Conservation (phyloP, 2,329 filamentous ascomycete genomes). For the Colletotrichum karsti region DNA sequence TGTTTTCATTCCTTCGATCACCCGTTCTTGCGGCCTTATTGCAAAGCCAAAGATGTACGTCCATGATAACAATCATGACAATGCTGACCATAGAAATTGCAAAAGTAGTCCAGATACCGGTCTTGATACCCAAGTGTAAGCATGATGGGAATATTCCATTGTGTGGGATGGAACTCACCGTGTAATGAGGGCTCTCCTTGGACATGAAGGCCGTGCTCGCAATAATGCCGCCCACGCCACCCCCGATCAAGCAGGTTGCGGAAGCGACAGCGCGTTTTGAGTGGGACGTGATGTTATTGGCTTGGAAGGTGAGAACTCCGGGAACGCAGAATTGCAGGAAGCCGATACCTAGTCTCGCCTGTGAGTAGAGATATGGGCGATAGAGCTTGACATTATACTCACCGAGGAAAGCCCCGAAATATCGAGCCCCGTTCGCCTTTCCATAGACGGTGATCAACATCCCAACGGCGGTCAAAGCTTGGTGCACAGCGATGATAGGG, state of each 20-base stretch:
- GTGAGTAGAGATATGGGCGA: no score
- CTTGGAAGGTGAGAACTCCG: constrained; percentile 38
- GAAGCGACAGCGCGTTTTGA: constrained; percentile 39
- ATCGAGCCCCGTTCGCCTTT: constrained; percentile 22
- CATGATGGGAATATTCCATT: neutral
- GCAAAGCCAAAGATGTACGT: constrained; percentile 19
- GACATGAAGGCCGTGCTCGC: constrained; percentile 31
- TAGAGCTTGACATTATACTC: no score
- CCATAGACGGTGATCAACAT: constrained; percentile 28
- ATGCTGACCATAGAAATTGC: constrained; percentile 26
- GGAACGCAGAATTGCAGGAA: constrained; percentile 38
- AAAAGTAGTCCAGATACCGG: constrained; percentile 24
- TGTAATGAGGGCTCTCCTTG: constrained; percentile 32
- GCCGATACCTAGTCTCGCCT: constrained; percentile 36
- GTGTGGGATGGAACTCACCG: neutral
- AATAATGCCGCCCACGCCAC: constrained; percentile 36
- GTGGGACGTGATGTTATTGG: constrained; percentile 40
- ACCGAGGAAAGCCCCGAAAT: constrained; percentile 37
- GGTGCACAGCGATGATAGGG: constrained; percentile 30
- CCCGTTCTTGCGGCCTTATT: constrained; percentile 25
- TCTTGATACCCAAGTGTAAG: neutral
- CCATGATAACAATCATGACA: constrained; percentile 12
- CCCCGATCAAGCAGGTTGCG: constrained; percentile 38
- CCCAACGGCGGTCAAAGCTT: constrained; percentile 35
- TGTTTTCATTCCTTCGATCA: constrained; percentile 4